A percentile compares a stretch with the other conserved stretches of the same genome.
phyloP scores from a whole-genome alignment of 805 yeast species.

The Metschnikowia matae region DNA sequence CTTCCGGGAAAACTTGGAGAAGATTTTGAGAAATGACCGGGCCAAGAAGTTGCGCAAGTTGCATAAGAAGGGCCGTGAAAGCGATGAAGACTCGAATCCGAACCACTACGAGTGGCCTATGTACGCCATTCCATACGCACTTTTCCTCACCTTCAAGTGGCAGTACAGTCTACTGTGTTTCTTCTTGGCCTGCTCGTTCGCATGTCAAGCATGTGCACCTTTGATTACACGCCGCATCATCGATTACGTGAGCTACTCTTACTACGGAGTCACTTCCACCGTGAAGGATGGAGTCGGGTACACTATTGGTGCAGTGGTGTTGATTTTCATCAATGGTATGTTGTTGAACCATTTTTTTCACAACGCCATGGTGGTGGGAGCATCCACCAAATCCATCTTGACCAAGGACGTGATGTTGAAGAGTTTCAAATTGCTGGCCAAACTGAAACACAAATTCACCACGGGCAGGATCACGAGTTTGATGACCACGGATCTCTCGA shows the following conservation, averaged over 20 bases:
- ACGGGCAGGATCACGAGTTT: conserved; percentile 39
- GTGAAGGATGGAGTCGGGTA: conserved; percentile 69
- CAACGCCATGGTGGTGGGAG: conserved; percentile 41
- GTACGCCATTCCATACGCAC: conserved; percentile 37
- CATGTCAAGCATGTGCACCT: conserved; percentile 56
- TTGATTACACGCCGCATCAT: conserved; percentile 63
- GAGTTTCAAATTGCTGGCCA: conserved; percentile 34
- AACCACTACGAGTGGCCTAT: conserved; percentile 38
- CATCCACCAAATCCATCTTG: conserved; percentile 36
- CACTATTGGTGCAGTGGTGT: conserved; percentile 61
- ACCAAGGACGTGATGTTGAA: conserved; percentile 38
- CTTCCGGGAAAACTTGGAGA: conserved; percentile 25
- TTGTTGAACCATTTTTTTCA: conserved; percentile 41
- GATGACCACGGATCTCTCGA: conserved; percentile 41
- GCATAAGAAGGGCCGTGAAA: not conserved
- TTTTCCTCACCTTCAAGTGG: conserved; percentile 47
- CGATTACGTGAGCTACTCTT: conserved; percentile 53
- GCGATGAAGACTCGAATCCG: not conserved
- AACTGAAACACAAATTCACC: conserved; percentile 32
- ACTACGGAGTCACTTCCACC: conserved; percentile 37
- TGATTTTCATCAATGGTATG: conserved; percentile 45
- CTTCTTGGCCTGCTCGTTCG: conserved; percentile 44
- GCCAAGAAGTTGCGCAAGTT: conserved; percentile 17
- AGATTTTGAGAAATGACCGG: conserved; percentile 19
- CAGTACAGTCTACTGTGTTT: conserved; percentile 40